Evolutionary conservation across 768 basidiomycete genomes (phyloP), one percentile per base, ranked within the genome.

Genomic region (Tephrocybe sp.): DNA sequence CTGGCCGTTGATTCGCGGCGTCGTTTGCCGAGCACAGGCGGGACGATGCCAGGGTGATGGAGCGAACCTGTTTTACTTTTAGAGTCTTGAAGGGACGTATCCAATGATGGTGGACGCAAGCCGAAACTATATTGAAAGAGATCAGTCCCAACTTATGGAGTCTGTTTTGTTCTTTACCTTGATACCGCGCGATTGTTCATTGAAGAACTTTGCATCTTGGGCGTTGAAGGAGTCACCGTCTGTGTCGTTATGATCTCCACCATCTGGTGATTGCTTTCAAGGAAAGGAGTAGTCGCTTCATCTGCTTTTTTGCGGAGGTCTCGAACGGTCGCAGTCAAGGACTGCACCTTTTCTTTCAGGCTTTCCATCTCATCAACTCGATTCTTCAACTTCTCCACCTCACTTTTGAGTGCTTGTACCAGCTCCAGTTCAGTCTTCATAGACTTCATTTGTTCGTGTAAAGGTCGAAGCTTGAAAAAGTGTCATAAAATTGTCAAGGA

Each of bases 21-120:
- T 27, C 84, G 80, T 62, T 89, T 89, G n/a, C 87, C 87, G 15
- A 89, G 72, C 25, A 73, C 69, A 18, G 68, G 75, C 35, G 74
- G 70, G 3, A 77, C 65, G 50, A 74, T 61, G 9, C 72, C 76
- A 34, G 76, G 72, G 52, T 66, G 71, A 19, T 62, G 55, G 6
- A 60, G 49, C n/a, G 44, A 30, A 18, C 4, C 34, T 35, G 39
- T 3, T 28, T 27, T 27, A 25, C 32, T 43, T 18, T 27, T 25
- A 15, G 25, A 42, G 13, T 32, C 37, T 16, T 38, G 47, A 6
- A 31, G 31, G 32, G 19, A 31, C 35, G 46, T 41, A 16, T 38
- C 46, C 25, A 12, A 18, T n/a, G 32, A 31, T 31, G 44, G 31
- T 28, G 27, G 27, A 18, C 47, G 60, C 16, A 61, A 28, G 9